These are phyloP conservation scores for Bryoerythrophyllum caledonicum DNA, from an alignment of 225 moss, liverwort and hornwort species.

Conservation along the genomic window DNA sequence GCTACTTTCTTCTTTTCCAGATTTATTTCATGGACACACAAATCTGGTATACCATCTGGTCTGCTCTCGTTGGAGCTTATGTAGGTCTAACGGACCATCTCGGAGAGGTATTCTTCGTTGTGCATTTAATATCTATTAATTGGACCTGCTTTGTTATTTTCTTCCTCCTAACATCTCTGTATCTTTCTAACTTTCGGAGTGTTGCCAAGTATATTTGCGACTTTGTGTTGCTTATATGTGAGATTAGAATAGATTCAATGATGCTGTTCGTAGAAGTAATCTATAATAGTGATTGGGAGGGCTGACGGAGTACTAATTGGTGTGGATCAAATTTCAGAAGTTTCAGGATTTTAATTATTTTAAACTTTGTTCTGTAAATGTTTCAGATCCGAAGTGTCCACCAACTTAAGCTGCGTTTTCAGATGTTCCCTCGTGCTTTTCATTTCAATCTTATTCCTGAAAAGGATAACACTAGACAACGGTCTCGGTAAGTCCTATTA, in stretches of 20 bases:
- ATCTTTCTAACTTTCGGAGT: neutral
- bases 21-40: constrained; percentile 99
- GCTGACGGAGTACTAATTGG: constrained; percentile 11
- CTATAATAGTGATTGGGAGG: constrained; percentile 3
- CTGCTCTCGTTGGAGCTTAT: constrained; percentile 90
- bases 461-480: constrained; percentile 32
- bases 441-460: constrained; percentile 88
- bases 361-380: constrained; percentile 13
- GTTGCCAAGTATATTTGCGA: constrained; percentile 3
- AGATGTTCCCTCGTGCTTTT: constrained; percentile 82
- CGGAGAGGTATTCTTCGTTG: constrained; percentile 70
- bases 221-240: neutral
- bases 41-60: constrained; percentile 95
- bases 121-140: neutral
- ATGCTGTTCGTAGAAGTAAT: neutral
- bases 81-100: constrained; percentile 91
- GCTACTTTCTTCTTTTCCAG: constrained; percentile 41
- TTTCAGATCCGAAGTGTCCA: constrained; percentile 76
- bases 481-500: constrained; percentile 33
- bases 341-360: constrained; percentile 21
- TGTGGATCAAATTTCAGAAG: neutral
- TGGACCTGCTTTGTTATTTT: constrained; percentile 6
- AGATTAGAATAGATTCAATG: constrained; percentile 1
- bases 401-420: constrained; percentile 82
- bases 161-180: neutral